A percentile compares a stretch with the other conserved stretches of the same genome.
phyloP scores from a whole-genome alignment of 2,329 filamentous ascomycete species.

The Penicillium olsonii region DNA sequence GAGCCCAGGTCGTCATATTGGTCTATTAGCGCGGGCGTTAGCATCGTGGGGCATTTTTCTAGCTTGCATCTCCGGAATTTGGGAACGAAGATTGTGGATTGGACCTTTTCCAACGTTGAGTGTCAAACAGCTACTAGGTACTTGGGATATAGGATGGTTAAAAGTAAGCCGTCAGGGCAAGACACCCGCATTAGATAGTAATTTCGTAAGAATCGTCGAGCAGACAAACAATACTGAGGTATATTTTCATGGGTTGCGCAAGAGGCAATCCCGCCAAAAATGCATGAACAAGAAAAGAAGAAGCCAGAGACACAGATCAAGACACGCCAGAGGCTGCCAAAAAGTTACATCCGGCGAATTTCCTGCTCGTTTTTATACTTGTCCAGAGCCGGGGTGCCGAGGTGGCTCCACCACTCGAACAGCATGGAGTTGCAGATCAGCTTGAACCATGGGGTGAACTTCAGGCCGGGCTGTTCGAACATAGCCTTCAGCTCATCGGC shows the following conservation, averaged over 20 bases:
- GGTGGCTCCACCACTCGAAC: slow-evolving; percentile 93
- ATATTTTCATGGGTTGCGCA: slow-evolving; percentile 16
- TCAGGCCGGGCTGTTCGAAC: slow-evolving; percentile 77
- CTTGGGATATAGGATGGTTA: not conserved
- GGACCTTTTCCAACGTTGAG: too few species aligned
- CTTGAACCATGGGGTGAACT: slow-evolving; percentile 99
- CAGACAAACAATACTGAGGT: slow-evolving; percentile 10
- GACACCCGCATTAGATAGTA: not conserved
- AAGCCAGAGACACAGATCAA: not conserved
- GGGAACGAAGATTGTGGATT: not conserved
- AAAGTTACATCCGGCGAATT: slow-evolving; percentile 76
- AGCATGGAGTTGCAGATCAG: slow-evolving; percentile 97
- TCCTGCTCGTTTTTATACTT: slow-evolving; percentile 82
- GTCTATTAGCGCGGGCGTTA: slow-evolving; percentile 6
- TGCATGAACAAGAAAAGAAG: slow-evolving; percentile 10
- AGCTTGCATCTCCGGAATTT: not conserved
- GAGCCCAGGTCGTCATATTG: not conserved
- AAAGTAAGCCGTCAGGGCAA: slow-evolving; percentile 1
- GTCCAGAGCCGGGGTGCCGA: slow-evolving; percentile 73
- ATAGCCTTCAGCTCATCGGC: slow-evolving; percentile 79
- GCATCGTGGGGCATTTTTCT: not conserved
- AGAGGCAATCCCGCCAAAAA: slow-evolving; percentile 3
- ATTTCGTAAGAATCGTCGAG: slow-evolving; percentile 2
- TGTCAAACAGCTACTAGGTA: too few species aligned
- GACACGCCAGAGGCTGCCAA: not conserved